Evolutionary conservation across 345 rosid species (phyloP), one percentile per base, ranked within the genome.

Genomic region (Salix udensis): DNA sequence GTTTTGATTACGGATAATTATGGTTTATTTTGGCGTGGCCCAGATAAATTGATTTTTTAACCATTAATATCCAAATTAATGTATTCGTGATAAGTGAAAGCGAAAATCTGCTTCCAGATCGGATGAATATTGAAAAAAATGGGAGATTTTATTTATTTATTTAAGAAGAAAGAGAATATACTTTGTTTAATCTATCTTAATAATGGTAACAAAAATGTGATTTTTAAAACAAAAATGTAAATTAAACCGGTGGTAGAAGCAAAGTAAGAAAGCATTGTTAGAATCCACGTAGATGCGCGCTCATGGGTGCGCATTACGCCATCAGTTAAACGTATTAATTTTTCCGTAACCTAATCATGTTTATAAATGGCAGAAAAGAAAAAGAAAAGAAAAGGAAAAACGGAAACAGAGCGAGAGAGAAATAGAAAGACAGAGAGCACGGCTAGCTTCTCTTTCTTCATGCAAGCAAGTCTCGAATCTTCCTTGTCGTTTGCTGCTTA

Each of bases 271-370:
- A 71, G 78, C 87, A 44, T 77, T 16, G 88, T 44, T 85, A 83
- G 74, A 85, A 87, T 86, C 90, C 91, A 85, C 84, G 89, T 86
- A 81, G 86, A 75, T 66, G 58, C 83, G 84, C 79, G 84, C 79
- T 77, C 72, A 6, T 37, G 83, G 86, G 83, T 87, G 88, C 89
- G 87, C 88, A 83, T 68, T 79, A 69, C 82, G 82, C 83, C 82
- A 65, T 58, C 46, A 50, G 73, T 0, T 72, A 78, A 76, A 73
- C 82, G 82, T 79, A 66, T 65, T 39, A 39, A 28, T 46, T 44
- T 28, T 31, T 34, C 24, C 64, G 11, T 58, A 58, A 23, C 64
- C 28, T 36, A 68, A 73, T 50, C 52, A 23, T 58, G 28, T 42
- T 68, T 65, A 37, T 60, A 36, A n/a, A 40, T 61, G 4, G 65